Evolutionary conservation across 768 basidiomycete genomes (phyloP), one percentile per base, ranked within the genome.

Genomic region (Agaricus sinodeliciosus): DNA sequence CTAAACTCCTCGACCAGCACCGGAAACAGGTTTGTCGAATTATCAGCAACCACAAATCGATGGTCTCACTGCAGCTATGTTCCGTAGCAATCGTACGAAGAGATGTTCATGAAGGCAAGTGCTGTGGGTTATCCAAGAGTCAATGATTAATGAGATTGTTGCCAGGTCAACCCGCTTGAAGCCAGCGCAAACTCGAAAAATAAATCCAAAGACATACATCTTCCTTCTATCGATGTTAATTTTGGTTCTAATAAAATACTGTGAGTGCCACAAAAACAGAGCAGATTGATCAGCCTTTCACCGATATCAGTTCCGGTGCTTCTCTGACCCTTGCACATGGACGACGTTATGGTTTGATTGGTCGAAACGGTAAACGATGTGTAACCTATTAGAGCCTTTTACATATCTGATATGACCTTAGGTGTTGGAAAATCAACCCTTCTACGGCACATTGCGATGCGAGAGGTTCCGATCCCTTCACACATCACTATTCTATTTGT

Each of bases 401-500:
- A 34, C 13, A 28, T 55, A 25, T 18, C 39, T 46, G 16, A 34
- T 37, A 19, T 25, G 28, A 44, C 55, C 45, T 49, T 41, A 83
- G 84, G 88, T 83, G 86, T 97, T 60, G 95, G 95, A 69, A 98
- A 99, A 76, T 96, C 94, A 12, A 97, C 96, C 2, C 78, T 99
- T 16, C 76, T 99, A 19, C 84, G 94, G 43, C 88, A 96, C 63
- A 91, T 99, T 58, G 90, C 96, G 1, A 79, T 98, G 77, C 82
- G 96, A 60, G 96, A 98, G 61, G 84, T 99, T 15, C 85, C 91
- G 13, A 89, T 97, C 52, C 94, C 95, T 4, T 71, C 90, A 0
- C 91, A 99, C 64, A 96, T 99, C 65, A 93, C 92, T 3, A 96
- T 99, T 59, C 77, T 98, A 25, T 97, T 97, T 64, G 96, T 99